Percentiles rank a stretch among this genome's conserved stretches.
Evolutionary conservation across 805 yeast species (phyloP).

Genomic region (Barnettozyma wickerhamii): DNA sequence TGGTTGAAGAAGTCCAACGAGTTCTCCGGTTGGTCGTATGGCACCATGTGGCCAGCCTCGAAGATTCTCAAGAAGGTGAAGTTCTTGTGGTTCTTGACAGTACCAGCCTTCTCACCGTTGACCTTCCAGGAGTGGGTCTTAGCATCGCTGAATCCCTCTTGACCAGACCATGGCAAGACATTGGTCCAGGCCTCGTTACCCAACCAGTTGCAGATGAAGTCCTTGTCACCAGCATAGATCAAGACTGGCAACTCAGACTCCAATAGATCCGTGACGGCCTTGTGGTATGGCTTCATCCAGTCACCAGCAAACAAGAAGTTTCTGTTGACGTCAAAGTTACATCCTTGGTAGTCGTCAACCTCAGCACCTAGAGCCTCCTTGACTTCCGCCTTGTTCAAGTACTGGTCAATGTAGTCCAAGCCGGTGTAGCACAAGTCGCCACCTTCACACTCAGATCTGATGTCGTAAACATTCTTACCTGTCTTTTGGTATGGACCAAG

Average conservation of each 20-base stretch:
- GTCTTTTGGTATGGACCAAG: conserved; percentile 79
- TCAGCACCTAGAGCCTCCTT: conserved; percentile 86
- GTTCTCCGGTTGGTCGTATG: conserved; percentile 78
- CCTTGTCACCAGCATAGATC: conserved; percentile 94
- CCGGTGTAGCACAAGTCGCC: conserved; percentile 73
- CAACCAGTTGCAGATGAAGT: conserved; percentile 94
- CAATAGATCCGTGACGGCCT: conserved; percentile 64
- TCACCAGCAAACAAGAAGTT: conserved; percentile 86
- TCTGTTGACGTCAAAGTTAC: conserved; percentile 74
- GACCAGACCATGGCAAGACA: conserved; percentile 62
- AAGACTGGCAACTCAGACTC: conserved; percentile 76
- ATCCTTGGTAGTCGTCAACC: conserved; percentile 69
- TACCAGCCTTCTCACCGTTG: conserved; percentile 55
- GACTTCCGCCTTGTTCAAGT: conserved; percentile 73
- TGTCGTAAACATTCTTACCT: conserved; percentile 89
- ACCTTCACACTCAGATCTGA: conserved; percentile 75
- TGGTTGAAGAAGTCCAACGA: conserved; percentile 78
- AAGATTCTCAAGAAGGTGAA: conserved; percentile 81
- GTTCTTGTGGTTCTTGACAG: conserved; percentile 58
- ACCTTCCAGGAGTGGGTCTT: conserved; percentile 43
- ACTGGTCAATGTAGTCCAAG: conserved; percentile 68
- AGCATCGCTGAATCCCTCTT: conserved; percentile 46
- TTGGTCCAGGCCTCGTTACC: conserved; percentile 89
- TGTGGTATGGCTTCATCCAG: conserved; percentile 87
- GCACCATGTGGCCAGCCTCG: conserved; percentile 97